Evolutionary conservation across 192 early-diverging fungal species (phyloP), one percentile per base, ranked within the genome.

Genomic region (Chytriomyces sp.): DNA sequence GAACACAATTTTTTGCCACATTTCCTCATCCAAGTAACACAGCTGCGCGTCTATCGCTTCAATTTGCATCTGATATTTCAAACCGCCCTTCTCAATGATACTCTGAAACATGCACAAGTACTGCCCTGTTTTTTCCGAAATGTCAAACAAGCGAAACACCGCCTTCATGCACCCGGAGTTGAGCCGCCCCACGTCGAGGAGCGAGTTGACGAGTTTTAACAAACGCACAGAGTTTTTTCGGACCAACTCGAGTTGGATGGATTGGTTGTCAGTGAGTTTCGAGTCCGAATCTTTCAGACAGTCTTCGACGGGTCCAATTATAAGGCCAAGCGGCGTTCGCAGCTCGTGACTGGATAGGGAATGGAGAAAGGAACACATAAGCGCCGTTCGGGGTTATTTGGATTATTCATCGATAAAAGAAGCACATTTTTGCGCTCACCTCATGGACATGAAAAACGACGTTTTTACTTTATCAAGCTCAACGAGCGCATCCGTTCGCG

Each of bases 1-100:
- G 59, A 90, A 86, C 35, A 91, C 78, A 26, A 91, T 86, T n/a
- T 87, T 88, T 63, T 86, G 82, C 80, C 84, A 90, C 87, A 91
- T 89, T 59, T 89, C 88, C 11, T 77, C 76, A 64, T 91, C 90
- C 5, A 91, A 74, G 75, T 77, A 91, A 10, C 80, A 53, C 2
- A 76, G 57, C 23, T 13, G 7, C 45, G 11, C 26, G n/a, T 50
- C 77, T 7, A 59, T 53, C 49, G 59, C 28, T n/a, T 75, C 77
- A 61, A 77, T 80, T 9, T 86, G 84, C 45, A 86, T 79, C 18
- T 69, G 68, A 61, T 75, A 88, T 6, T 85, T 28, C 18, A 91
- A 63, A 23, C 82, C 73, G 10, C 83, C 80, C 50, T 83, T 82
- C 71, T 79, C 81, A 43, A 86, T 83, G 16, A 85, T 85, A 43